phyloP scores from a whole-genome alignment of 2,329 filamentous ascomycete genomes.

The Didymella lethalis region DNA sequence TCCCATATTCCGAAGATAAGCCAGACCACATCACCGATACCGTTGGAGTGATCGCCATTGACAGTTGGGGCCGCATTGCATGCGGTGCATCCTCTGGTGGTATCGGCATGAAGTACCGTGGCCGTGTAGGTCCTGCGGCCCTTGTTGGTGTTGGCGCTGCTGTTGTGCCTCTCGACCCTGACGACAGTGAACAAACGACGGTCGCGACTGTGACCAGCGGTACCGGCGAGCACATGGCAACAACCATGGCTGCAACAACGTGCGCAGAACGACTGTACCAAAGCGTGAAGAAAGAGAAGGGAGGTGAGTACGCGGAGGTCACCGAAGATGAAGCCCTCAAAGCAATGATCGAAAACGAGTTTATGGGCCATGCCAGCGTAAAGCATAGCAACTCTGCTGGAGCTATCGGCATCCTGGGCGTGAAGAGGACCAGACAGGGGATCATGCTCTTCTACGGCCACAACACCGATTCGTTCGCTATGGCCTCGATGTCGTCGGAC shows the following conservation, averaged over 20 bases:
- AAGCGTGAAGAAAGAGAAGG: slow-evolving; percentile 66
- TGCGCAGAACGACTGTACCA: slow-evolving; percentile 87
- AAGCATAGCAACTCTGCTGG: slow-evolving; percentile 79
- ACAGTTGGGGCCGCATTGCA: slow-evolving; percentile 84
- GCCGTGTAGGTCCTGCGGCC: slow-evolving; percentile 89
- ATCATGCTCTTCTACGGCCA: slow-evolving; percentile 92
- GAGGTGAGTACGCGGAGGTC: slow-evolving; percentile 69
- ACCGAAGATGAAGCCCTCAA: slow-evolving; percentile 81
- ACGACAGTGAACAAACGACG: slow-evolving; percentile 72
- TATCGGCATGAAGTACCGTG: slow-evolving; percentile 97
- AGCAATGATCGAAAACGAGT: slow-evolving; percentile 84
- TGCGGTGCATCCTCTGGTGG: slow-evolving; percentile 96
- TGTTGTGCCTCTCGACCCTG: slow-evolving; percentile 77
- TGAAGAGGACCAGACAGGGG: slow-evolving; percentile 81
- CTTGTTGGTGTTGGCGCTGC: slow-evolving; percentile 90
- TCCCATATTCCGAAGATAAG: slow-evolving; percentile 12
- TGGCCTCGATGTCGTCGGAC: slow-evolving; percentile 85
- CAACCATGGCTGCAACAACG: slow-evolving; percentile 86
- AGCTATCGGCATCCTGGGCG: slow-evolving; percentile 87
- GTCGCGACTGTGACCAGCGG: slow-evolving; percentile 91
- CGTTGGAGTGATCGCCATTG: slow-evolving; percentile 93
- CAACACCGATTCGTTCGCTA: slow-evolving; percentile 88
- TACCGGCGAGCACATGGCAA: slow-evolving; percentile 97
- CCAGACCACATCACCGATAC: slow-evolving; percentile 84
- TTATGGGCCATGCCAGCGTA: slow-evolving; percentile 91